Evolutionary conservation across 176 grass and related monocot species (phyloP).

Genomic region (Dactylis glomerata): DNA sequence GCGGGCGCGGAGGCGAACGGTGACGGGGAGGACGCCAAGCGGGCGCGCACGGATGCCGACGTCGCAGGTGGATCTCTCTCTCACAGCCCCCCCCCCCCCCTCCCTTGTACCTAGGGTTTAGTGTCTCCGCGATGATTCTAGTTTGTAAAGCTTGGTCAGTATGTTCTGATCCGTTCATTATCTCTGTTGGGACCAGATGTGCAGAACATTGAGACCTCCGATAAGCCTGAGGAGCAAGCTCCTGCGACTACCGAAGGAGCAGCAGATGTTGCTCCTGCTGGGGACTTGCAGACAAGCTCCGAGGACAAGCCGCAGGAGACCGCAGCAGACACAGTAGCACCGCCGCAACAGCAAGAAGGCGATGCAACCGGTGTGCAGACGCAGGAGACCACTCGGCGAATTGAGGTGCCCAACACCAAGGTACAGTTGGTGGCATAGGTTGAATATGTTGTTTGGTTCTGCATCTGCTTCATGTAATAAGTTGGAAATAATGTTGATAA

Average conservation of each 20-base stretch:
- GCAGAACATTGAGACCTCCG: not conserved
- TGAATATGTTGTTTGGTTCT: not conserved
- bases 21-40: constrained; percentile 39
- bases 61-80: constrained; percentile 33
- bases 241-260: not conserved
- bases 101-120: not conserved
- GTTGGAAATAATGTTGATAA: not conserved
- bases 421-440: constrained; percentile 13
- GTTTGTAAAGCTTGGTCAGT: not conserved
- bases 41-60: constrained; percentile 43
- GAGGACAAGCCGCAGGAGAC: constrained; percentile 14
- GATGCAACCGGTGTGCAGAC: not conserved
- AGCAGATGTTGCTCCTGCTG: constrained; percentile 9
- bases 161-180: not conserved
- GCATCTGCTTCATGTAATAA: not conserved
- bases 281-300: not conserved
- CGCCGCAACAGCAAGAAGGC: constrained; percentile 19
- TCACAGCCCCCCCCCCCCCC: not conserved
- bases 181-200: constrained; percentile 17
- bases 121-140: not conserved
- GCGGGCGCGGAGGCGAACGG: constrained; percentile 24
- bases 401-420: constrained; percentile 92
- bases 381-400: constrained; percentile 39
- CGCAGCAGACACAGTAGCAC: not conserved
- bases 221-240: constrained; percentile 7